A percentile compares a stretch with the other conserved stretches of the same genome.
These are phyloP conservation scores for Eutrema yunnanense DNA, from an alignment of 345 rosid genomes.

Conservation along the genomic window DNA sequence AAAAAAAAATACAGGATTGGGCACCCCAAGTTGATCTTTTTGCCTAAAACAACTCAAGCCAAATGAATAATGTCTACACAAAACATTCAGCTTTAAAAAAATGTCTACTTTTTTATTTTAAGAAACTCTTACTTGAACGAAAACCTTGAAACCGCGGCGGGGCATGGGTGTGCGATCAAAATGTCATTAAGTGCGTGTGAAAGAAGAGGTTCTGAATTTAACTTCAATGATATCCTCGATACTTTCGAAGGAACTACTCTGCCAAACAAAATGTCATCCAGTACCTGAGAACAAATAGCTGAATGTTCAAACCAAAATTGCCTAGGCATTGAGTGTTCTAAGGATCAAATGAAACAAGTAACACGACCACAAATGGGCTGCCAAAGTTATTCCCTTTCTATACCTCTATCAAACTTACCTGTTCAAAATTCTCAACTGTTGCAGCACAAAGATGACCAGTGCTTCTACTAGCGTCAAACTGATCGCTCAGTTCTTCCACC, in stretches of 20 bases:
- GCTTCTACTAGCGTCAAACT: constrained; percentile 86
- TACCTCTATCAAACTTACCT: constrained; percentile 36
- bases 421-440: constrained; percentile 70
- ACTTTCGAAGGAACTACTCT: constrained; percentile 43
- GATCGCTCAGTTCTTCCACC: constrained; percentile 60
- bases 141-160: constrained; percentile 73
- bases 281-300: constrained; percentile 38
- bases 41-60: not conserved
- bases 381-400: not conserved
- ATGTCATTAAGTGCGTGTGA: constrained; percentile 74
- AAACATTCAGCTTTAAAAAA: not conserved
- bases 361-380: not conserved
- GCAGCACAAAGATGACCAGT: constrained; percentile 87
- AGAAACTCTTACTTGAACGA: constrained; percentile 59
- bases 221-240: constrained; percentile 50
- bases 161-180: constrained; percentile 75
- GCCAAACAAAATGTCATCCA: constrained; percentile 65
- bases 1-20: not conserved
- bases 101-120: not conserved
- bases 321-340: not conserved
- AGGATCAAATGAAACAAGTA: not conserved
- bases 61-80: not conserved
- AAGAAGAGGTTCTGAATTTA: constrained; percentile 56
- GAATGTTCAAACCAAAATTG: not conserved
- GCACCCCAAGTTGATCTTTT: not conserved